phyloP scores from a whole-genome alignment of 352 stramenopile genomes.

The Blastocystis sp. region DNA sequence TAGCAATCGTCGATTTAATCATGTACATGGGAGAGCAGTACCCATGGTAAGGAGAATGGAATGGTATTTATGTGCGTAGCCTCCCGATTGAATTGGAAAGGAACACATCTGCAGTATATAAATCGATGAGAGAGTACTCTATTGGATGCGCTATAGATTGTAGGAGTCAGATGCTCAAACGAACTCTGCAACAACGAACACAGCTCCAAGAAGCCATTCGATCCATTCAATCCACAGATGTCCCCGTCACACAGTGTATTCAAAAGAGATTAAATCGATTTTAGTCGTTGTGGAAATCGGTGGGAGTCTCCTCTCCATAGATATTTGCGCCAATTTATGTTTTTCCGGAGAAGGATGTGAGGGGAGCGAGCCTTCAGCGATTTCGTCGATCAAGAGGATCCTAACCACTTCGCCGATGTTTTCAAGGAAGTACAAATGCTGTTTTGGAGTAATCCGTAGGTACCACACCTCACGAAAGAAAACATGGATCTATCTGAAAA shows the following conservation, averaged over 20 bases:
- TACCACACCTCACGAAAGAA: background rate
- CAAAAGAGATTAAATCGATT: background rate
- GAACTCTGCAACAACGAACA: background rate
- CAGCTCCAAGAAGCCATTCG: background rate
- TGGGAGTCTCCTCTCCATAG: background rate
- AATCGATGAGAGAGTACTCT: slow-evolving; percentile 17
- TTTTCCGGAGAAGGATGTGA: background rate
- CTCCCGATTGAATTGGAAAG: background rate
- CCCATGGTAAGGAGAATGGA: background rate
- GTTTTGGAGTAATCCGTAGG: background rate
- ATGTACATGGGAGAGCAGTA: slow-evolving; percentile 24
- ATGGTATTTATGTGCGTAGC: background rate
- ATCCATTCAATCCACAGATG: background rate
- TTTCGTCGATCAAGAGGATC: too few species aligned
- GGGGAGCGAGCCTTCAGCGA: background rate
- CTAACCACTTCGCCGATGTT: background rate
- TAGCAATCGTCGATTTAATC: slow-evolving; percentile 7
- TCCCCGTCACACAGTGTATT: background rate
- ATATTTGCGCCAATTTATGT: background rate
- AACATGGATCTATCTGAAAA: background rate
- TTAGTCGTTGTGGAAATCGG: background rate
- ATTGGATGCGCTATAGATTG: background rate
- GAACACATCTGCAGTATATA: background rate
- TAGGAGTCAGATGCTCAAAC: background rate
- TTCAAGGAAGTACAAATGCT: background rate